Conservation (phyloP, 2,329 filamentous ascomycete species). For the Colletotrichum lindemuthianum region DNA sequence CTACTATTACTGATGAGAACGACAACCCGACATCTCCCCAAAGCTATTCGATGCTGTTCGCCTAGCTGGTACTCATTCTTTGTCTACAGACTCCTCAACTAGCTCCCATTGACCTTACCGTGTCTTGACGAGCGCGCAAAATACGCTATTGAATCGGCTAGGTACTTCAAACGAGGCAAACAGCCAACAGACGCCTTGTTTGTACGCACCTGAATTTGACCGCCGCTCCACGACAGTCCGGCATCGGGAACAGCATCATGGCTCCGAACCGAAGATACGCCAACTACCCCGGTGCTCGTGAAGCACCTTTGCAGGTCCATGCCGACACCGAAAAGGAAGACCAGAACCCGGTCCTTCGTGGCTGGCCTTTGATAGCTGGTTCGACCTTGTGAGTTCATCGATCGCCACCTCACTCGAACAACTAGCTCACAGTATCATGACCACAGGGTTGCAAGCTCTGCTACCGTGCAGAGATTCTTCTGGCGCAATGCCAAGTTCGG, state of each 20-base stretch:
- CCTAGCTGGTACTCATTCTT: not conserved
- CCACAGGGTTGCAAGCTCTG: constrained; percentile 67
- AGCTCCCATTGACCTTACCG: not conserved
- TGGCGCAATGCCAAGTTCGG: constrained; percentile 75
- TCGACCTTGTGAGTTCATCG: constrained; percentile 65
- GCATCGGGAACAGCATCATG: constrained; percentile 20
- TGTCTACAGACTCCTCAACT: not conserved
- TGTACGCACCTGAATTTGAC: not conserved
- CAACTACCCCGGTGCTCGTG: constrained; percentile 35
- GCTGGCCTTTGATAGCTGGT: constrained; percentile 69
- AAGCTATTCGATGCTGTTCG: constrained; percentile 6
- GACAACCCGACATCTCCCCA: constrained; percentile 7
- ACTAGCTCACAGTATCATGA: not conserved
- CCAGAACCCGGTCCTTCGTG: constrained; percentile 77
- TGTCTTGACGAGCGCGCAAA: too few relatives aligned
- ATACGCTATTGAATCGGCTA: too few relatives aligned
- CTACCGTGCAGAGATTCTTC: constrained; percentile 69
- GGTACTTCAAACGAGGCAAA: too few relatives aligned
- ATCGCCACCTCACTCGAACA: not conserved
- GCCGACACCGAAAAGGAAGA: constrained; percentile 47
- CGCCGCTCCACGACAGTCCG: not conserved
- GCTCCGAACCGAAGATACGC: constrained; percentile 35
- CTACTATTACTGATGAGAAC: not conserved
- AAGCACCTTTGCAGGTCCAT: constrained; percentile 14
- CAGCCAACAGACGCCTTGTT: not conserved